Evolutionary conservation across 805 yeast genomes (phyloP), one percentile per base, ranked within the genome.

Genomic region (Metschnikowia koreensis): DNA sequence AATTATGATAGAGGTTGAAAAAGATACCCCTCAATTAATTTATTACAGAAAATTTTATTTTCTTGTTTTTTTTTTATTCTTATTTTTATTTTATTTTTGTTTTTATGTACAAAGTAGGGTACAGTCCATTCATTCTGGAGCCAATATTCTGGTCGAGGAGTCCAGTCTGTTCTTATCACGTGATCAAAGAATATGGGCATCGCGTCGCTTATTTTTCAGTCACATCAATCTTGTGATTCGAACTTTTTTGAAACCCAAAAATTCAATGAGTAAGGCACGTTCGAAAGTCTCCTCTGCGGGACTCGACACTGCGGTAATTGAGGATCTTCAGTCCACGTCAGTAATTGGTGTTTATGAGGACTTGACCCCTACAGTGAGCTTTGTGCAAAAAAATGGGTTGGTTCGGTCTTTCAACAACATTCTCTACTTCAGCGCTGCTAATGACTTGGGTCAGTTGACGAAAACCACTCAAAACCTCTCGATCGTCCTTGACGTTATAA

Each of bases 381-480:
- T 74, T 55, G 64, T 74, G 45, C 68, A 59, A 7, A 57, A 53
- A 38, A 59, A 63, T 13, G 64, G 57, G 22, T 66, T 74, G 39
- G 50, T 60, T 10, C 68, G 69, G 41, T 48, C 76, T n/a, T 59
- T 75, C n/a, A 66, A 66, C 27, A 59, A 66, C 17, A 78, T 82
- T 73, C 66, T 77, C 6, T 69, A 69, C 54, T 74, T 63, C 56
- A 65, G 77, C n/a, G 68, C 79, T 3, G 64, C 71, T 4, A 75
- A 83, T 60, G 83, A 85, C 52, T 84, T 82, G 60, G 62, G 71
- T 2, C 77, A 75, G 44, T 75, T 83, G 55, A 71, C 81, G 0
- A 70, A 68, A 17, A 51, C 78, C 2, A 73, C 86, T 0, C 66
- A 45, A 31, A 44, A 39, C 12, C 31, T 55, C 12, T 50, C 68